A percentile compares a stretch with the other conserved stretches of the same genome.
These are phyloP conservation scores for Geotrichum klebahnii DNA, from an alignment of 1,139 yeast species.

Conservation along the genomic window DNA sequence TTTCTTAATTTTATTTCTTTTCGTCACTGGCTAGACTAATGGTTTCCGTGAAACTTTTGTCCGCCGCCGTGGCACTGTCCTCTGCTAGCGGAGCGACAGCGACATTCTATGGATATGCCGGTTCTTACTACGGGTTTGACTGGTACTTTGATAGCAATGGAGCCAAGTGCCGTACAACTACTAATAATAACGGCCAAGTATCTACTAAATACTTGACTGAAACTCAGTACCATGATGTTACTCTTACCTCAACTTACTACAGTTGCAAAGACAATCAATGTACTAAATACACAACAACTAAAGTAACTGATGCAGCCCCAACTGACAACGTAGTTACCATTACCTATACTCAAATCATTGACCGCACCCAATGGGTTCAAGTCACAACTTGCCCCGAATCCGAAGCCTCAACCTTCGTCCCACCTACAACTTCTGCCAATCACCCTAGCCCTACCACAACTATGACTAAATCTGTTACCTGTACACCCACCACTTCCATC, in stretches of 20 bases:
- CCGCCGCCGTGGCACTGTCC: not conserved
- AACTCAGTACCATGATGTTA: not conserved
- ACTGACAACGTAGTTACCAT: conserved; percentile 3
- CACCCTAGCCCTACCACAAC: not conserved
- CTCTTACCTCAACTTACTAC: conserved; percentile 1
- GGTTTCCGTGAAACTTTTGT: conserved; percentile 1
- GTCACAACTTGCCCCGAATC: conserved; percentile 9
- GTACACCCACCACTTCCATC: no score
- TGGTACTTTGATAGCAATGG: conserved; percentile 5
- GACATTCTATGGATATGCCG: conserved; percentile 5
- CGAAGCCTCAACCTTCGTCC: not conserved
- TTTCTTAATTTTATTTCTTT: not conserved
- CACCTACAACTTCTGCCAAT: not conserved
- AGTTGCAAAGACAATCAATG: conserved; percentile 1
- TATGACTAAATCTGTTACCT: no score
- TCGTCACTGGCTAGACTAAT: not conserved
- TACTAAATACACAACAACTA: not conserved
- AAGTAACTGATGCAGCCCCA: not conserved
- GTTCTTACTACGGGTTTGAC: not conserved
- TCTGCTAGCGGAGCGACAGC: not conserved
- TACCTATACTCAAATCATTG: conserved; percentile 2
- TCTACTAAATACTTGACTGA: not conserved
- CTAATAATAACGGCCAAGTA: not conserved
- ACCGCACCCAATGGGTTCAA: not conserved
- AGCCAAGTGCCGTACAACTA: not conserved